Percentiles rank a stretch among this genome's conserved stretches.
Evolutionary conservation across 768 basidiomycete genomes (phyloP).

Genomic region (Kwoniella sp.): DNA sequence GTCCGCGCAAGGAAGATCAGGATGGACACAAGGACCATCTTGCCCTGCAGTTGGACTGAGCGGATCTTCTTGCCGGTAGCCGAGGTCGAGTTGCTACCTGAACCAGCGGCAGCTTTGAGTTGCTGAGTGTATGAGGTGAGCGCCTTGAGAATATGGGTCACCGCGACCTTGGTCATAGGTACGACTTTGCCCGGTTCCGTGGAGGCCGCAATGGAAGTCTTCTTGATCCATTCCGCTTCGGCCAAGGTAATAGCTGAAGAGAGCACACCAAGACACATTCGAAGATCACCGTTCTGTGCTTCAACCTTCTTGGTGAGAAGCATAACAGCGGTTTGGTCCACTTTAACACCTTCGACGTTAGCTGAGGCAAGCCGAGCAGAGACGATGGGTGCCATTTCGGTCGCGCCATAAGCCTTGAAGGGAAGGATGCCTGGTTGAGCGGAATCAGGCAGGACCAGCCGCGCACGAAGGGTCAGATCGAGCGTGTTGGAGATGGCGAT

Average conservation of each 20-base stretch:
- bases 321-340: conserved; percentile 55
- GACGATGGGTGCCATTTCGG: conserved; percentile 54
- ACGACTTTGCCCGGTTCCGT: conserved; percentile 10
- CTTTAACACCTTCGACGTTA: conserved; percentile 32
- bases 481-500: conserved; percentile 57
- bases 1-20: conserved; percentile 42
- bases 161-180: conserved; percentile 42
- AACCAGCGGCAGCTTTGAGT: conserved; percentile 48
- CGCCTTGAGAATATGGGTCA: conserved; percentile 54
- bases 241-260: conserved; percentile 49
- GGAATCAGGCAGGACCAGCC: conserved; percentile 45
- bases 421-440: conserved; percentile 48
- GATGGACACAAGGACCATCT: conserved; percentile 54
- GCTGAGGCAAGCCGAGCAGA: conserved; percentile 43
- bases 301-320: conserved; percentile 55
- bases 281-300: conserved; percentile 55
- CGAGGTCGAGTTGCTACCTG: conserved; percentile 9
- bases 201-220: conserved; percentile 18
- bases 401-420: conserved; percentile 53
- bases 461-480: conserved; percentile 54
- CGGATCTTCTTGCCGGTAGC: conserved; percentile 47
- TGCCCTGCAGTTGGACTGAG: conserved; percentile 54
- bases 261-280: conserved; percentile 54
- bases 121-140: conserved; percentile 51
- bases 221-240: conserved; percentile 55